Conservation (phyloP, 352 stramenopile species). For the Phytophthora pini region DNA sequence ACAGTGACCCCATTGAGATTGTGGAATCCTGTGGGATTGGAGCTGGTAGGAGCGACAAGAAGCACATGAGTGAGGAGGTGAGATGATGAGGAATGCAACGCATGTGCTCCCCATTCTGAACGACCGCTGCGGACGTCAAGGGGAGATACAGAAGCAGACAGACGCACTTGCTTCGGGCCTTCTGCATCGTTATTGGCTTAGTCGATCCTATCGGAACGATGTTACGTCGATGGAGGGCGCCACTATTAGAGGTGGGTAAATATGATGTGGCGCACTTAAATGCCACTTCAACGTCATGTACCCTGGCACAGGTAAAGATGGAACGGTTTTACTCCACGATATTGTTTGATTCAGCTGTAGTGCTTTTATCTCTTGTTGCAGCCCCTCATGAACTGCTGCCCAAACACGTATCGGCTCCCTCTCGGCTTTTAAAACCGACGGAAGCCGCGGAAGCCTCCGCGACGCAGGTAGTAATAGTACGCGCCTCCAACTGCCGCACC, state of each 20-base stretch:
- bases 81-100: constrained; percentile 3
- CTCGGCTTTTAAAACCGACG: constrained; percentile 30
- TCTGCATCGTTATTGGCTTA: constrained; percentile 46
- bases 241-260: constrained; percentile 26
- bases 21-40: constrained; percentile 54
- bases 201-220: constrained; percentile 3
- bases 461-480: constrained; percentile 72
- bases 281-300: constrained; percentile 16
- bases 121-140: background rate
- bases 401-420: background rate
- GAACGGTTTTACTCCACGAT: background rate
- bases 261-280: constrained; percentile 18
- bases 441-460: constrained; percentile 35
- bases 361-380: constrained; percentile 1
- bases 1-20: constrained; percentile 66
- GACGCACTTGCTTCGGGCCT: constrained; percentile 57
- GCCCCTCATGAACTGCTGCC: background rate
- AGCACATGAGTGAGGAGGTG: constrained; percentile 9
- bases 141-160: too few species aligned
- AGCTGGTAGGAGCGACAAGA: constrained; percentile 35
- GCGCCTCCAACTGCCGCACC: constrained; percentile 62
- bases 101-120: background rate
- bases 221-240: constrained; percentile 2
- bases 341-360: background rate
- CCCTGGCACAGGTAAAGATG: background rate